Conservation (phyloP, 208 protist species). For the Trypanosoma boissoni region DNA sequence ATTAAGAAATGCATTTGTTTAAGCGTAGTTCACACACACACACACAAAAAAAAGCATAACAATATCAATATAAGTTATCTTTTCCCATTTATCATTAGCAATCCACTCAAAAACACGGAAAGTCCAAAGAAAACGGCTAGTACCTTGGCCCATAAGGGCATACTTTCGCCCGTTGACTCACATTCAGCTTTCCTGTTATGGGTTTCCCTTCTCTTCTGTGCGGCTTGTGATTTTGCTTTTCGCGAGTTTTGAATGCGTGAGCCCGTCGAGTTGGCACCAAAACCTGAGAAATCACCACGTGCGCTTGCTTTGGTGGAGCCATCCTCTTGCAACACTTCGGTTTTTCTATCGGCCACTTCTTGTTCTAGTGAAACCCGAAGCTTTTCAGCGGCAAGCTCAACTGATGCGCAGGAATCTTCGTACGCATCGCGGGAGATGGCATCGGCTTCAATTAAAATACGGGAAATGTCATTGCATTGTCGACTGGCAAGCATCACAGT, state of each 20-base stretch:
- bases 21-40: no score
- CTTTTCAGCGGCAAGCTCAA: no score
- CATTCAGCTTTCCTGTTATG: background rate
- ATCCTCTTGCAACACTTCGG: background rate
- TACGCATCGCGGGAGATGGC: no score
- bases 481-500: constrained; percentile 19
- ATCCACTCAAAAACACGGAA: background rate
- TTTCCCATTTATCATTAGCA: background rate
- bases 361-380: background rate
- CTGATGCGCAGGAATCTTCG: no score
- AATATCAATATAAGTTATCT: no score
- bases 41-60: no score
- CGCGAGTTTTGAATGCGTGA: constrained; percentile 53
- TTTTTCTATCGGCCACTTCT: background rate
- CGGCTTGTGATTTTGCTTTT: constrained; percentile 31
- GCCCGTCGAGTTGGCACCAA: constrained; percentile 7
- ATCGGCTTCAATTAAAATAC: constrained; percentile 11
- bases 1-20: no score
- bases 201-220: constrained; percentile 6
- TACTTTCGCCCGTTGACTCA: background rate
- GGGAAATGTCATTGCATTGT: constrained; percentile 21
- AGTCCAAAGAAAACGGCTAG: background rate
- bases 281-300: constrained; percentile 25
- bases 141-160: constrained; percentile 3
- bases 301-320: no score